Conservation (phyloP, 23 red algal species). For the Gracilariopsis chorda region DNA sequence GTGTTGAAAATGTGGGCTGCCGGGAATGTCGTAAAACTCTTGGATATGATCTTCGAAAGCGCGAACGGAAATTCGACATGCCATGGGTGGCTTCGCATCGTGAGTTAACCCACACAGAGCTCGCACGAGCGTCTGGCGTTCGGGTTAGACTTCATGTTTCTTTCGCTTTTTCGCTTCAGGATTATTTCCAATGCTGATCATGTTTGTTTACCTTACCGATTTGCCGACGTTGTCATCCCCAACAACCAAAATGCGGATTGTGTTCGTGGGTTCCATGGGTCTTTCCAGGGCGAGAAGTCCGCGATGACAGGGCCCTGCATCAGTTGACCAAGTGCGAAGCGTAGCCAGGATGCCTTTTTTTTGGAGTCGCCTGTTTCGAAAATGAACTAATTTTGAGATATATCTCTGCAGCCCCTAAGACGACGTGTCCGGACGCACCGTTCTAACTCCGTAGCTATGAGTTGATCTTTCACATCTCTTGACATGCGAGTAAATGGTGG, state of each 20-base stretch:
- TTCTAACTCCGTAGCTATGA: too few species aligned
- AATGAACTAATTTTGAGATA: too few species aligned
- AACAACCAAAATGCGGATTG: conserved; percentile 52
- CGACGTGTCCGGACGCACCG: too few species aligned
- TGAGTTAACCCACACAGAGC: conserved; percentile 48
- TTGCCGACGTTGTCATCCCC: conserved; percentile 72
- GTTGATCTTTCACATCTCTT: too few species aligned
- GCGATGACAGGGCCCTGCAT: too few species aligned
- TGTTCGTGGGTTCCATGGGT: conserved; percentile 9
- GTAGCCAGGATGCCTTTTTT: too few species aligned
- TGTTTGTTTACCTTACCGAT: conserved; percentile 26
- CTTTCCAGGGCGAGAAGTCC: too few species aligned
- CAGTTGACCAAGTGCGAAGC: too few species aligned
- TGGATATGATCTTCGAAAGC: conserved; percentile 15
- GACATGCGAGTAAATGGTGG: too few species aligned
- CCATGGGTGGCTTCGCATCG: neutral
- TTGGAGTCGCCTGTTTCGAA: too few species aligned
- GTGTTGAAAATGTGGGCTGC: conserved; percentile 34
- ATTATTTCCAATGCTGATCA: neutral
- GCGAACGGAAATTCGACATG: conserved; percentile 41
- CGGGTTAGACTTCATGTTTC: too few species aligned
- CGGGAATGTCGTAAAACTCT: conserved; percentile 64
- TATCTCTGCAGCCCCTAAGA: too few species aligned
- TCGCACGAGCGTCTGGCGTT: conserved; percentile 41
- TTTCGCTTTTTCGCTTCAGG: neutral